Base-by-base conservation (phyloP, 208 protist genomes). In the Acanthamoeba rhysodes region DNA sequence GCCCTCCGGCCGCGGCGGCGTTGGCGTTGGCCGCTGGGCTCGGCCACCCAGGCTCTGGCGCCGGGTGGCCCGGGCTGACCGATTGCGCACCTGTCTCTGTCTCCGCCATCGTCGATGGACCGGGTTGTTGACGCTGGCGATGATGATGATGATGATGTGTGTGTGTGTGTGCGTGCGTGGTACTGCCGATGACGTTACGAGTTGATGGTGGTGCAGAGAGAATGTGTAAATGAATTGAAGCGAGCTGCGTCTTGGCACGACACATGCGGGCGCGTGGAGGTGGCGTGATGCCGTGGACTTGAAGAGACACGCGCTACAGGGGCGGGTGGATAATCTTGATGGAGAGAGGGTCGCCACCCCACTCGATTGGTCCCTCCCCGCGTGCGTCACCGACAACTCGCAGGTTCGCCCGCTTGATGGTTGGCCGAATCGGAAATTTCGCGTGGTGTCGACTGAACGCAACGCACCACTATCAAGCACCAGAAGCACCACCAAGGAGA, bases 391-490 rank as follows among this genome's bases (percentile, higher is more conserved):
- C 59, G 59, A 66, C 59, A 66, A 66, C 59, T 27, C 59, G 22
- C 20, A 29, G 70, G 70, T 78, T 45, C 20, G 32, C 7, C 70
- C 22, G 14, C 37, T 78, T 18, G 14, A 78, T 20, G 14, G 20
- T 45, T 34, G 74, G 41, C 16, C 41, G 32, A n/a, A 10, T 29
- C 6, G 5, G 70, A 82, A 82, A 82, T 82, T 82, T 82, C 74
- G 24, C 74, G 74, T 20, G 24, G 55, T 82, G 74, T 50, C 74
- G 74, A n/a, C 74, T 4, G 74, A 82, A 82, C 18, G 74, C 37
- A 27, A n/a, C 24, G 74, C 32, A 22, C 20, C 55, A 59, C 4
- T 2, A 22, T 2, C 20, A 29, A 78, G 32, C 29, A 78, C 1
- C 8, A 78, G 0, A 7, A 78, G 1, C 5, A 29, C 0, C n/a